phyloP scores from a whole-genome alignment of 2,329 filamentous ascomycete genomes.

The Calycina herbarum region DNA sequence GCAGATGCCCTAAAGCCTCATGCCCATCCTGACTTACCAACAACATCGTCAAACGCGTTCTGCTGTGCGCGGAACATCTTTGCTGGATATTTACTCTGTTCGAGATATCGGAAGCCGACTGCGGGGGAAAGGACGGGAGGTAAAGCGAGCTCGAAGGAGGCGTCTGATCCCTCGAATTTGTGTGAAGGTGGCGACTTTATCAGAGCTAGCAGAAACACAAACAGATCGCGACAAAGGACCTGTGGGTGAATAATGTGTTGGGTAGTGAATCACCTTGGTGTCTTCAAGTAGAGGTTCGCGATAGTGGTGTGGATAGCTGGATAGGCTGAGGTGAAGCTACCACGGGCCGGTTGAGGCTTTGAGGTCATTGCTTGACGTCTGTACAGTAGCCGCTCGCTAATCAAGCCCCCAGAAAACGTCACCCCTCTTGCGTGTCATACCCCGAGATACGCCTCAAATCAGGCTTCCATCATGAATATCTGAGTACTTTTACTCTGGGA shows the following conservation, averaged over 20 bases:
- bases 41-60: conserved; percentile 69
- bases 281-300: neutral
- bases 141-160: neutral
- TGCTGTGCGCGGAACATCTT: conserved; percentile 61
- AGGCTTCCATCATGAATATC: neutral
- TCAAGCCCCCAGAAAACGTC: conserved; percentile 3
- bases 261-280: neutral
- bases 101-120: conserved; percentile 7
- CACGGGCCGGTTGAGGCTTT: conserved; percentile 1
- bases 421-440: conserved; percentile 11
- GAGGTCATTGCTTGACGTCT: conserved; percentile 4
- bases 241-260: neutral
- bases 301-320: neutral
- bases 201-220: neutral
- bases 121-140: neutral
- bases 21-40: conserved; percentile 51
- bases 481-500: neutral
- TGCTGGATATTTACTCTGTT: conserved; percentile 14
- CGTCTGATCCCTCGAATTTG: neutral
- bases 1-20: neutral
- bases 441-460: neutral
- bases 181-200: neutral
- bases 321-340: neutral
- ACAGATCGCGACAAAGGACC: neutral
- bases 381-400: neutral